Evolutionary conservation across 495 filamentous ascomycete genomes (phyloP), one percentile per base, ranked within the genome.

Genomic region (Lasiosphaeria miniovina): DNA sequence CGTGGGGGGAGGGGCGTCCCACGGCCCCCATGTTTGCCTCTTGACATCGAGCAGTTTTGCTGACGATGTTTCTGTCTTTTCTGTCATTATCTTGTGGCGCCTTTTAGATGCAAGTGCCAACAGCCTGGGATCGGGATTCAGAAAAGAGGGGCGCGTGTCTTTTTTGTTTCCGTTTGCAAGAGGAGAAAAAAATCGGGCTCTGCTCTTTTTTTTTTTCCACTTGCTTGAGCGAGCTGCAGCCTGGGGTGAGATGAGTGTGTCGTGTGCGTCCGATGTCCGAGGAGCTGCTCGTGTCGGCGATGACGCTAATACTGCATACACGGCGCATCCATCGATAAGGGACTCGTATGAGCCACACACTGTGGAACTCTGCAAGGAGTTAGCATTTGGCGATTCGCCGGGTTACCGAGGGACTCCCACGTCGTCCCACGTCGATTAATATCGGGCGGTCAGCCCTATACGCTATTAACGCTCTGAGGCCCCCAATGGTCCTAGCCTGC

Each of bases 21-120:
- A 14, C 49, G 49, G 34, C 17, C 49, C 31, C 49, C 49, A 52
- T 10, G 49, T 52, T n/a, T 52, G 49, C 31, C 34, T 17, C 49
- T 52, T 35, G 49, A 52, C 31, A 6, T 35, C 15, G 49, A 52
- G 49, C 43, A 46, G 43, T 46, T 11, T 46, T 24, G 24, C 24
- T n/a, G 43, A 41, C 12, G 38, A 8, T 41, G 7, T 46, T 46
- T 46, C 43, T 46, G 43, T 46, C 43, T 14, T 46, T n/a, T 9
- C 43, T 46, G 43, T 41, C 43, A n/a, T 14, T 45, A n/a, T 5
- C 24, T 24, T 24, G 24, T 24, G 24, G 24, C 24, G 24, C 24
- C 24, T 24, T 24, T 24, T 24, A 24, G 24, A 24, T 24, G 24
- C 24, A 24, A 24, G 24, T 24, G 24, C 24, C 24, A 24, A 24